A percentile compares a stretch with the other conserved stretches of the same genome.
Conservation (phyloP, 2,329 filamentous ascomycete genomes). For the Fusarium clavum region DNA sequence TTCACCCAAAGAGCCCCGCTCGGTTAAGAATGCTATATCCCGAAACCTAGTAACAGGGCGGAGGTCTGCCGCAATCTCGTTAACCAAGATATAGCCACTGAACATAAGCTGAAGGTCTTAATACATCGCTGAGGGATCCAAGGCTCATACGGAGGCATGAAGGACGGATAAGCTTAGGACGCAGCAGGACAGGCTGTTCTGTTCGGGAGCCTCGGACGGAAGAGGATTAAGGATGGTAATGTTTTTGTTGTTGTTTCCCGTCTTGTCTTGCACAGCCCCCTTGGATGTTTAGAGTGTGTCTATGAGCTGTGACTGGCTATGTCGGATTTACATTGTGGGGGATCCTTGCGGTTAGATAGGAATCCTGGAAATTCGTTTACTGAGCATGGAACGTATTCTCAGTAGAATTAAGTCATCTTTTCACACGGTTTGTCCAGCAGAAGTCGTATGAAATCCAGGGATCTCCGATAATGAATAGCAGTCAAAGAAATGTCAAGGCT, state of each 20-base stretch:
- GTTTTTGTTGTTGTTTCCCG: constrained; percentile 15
- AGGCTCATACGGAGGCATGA: neutral
- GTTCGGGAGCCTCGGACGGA: constrained; percentile 28
- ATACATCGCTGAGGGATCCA: neutral
- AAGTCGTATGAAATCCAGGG: neutral
- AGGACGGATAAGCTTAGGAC: constrained; percentile 11
- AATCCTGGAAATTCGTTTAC: neutral
- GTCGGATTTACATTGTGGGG: constrained; percentile 20
- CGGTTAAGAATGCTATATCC: constrained; percentile 26
- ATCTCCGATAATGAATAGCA: too few species aligned
- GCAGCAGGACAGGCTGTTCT: neutral
- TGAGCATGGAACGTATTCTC: neutral
- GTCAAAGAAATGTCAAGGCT: neutral
- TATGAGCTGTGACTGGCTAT: constrained; percentile 32
- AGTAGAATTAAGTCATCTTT: neutral
- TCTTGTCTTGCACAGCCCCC: constrained; percentile 39
- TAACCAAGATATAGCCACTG: constrained; percentile 19
- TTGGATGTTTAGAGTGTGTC: constrained; percentile 20
- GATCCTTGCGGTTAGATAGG: constrained; percentile 26
- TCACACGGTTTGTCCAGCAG: neutral
- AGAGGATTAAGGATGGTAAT: constrained; percentile 15
- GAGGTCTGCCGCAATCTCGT: constrained; percentile 23
- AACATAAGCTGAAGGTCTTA: constrained; percentile 5
- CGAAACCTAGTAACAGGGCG: constrained; percentile 19
- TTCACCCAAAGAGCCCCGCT: constrained; percentile 17